phyloP scores from a whole-genome alignment of 1,284 basidiomycete species.

The Cryptococcus sp. region DNA sequence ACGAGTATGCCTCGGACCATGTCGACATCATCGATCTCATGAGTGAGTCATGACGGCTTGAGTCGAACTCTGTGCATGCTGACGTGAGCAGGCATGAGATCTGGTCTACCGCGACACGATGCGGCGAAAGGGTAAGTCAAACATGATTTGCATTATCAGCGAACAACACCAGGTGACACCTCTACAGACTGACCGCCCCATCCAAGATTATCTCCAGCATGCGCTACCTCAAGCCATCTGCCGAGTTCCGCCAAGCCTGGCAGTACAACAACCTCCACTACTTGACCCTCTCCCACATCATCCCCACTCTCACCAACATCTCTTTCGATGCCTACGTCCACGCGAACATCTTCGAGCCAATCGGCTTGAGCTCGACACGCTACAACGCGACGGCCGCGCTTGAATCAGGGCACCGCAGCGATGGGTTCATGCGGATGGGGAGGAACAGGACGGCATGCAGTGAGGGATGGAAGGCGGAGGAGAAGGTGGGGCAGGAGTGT shows the following conservation, averaged over 20 bases:
- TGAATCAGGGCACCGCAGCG: conserved; percentile 14
- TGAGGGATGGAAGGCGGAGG: background rate
- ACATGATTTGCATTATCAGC: background rate
- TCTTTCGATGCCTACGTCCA: conserved; percentile 27
- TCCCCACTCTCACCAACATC: conserved; percentile 25
- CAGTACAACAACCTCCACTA: conserved; percentile 43
- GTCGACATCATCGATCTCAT: conserved; percentile 51
- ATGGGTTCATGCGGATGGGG: conserved; percentile 15
- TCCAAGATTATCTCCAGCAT: conserved; percentile 19
- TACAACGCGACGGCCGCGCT: conserved; percentile 20
- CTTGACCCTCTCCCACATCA: conserved; percentile 22
- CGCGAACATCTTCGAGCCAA: conserved; percentile 30
- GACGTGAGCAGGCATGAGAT: conserved; percentile 24
- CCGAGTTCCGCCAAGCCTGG: conserved; percentile 30
- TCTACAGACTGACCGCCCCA: background rate
- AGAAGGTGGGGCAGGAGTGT: conserved; percentile 13
- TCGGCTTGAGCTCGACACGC: conserved; percentile 29
- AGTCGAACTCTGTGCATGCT: background rate
- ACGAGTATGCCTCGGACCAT: conserved; percentile 47
- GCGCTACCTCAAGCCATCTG: conserved; percentile 27
- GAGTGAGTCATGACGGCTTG: conserved; percentile 19
- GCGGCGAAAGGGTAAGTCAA: conserved; percentile 18
- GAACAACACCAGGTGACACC: background rate
- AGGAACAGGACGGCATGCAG: conserved; percentile 5
- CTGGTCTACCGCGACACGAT: conserved; percentile 37